Base-by-base conservation (phyloP, 164 flowering plant genomes). In the Kingdonia uniflora region DNA sequence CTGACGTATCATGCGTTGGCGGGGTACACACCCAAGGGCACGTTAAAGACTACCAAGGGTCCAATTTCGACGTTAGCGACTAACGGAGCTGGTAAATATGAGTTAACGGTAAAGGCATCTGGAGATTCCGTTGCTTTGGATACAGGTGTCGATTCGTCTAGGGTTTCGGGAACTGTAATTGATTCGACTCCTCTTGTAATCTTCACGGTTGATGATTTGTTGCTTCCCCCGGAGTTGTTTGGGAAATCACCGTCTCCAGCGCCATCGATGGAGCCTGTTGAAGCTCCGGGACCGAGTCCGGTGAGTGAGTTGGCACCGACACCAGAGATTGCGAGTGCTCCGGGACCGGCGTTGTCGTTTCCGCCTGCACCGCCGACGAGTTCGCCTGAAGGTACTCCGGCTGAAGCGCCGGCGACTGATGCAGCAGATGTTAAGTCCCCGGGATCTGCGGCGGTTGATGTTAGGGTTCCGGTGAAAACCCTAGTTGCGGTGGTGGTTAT, bases 221-320 rank as follows among this genome's bases (percentile, higher is more conserved):
- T 91, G 12, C 80, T 87, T 1, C 98, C 96, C 0, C 12, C n/a
- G 0, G 96, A 81, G 74, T 55, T 91, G 40, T 91, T 85, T 60
- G 88, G 87, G 0, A 62, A 59, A 13, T 48, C 96, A 0, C 87
- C 95, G 1, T 51, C 89, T 0, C 87, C 95, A 0, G 80, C 98
- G 0, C 95, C 95, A 11, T 74, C 72, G 0, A 74, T 68, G 0
- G 82, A 13, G 14, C 48, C 48, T 13, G 57, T 24, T 16, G 37
- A 38, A 15, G 40, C 84, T 0, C 76, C 88, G 0, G 37, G 85
- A 13, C 87, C 76, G 1, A 12, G 77, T 0, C 78, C 73, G 6
- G 51, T 54, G 0, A 42, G 41, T 6, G 33, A 72, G 16, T 78
- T 88, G 0, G 8, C 62, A 19, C 68, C 78, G 1, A 54, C 74